phyloP scores from a whole-genome alignment of 2,329 filamentous ascomycete species.

The Aspergillus tubingensis region DNA sequence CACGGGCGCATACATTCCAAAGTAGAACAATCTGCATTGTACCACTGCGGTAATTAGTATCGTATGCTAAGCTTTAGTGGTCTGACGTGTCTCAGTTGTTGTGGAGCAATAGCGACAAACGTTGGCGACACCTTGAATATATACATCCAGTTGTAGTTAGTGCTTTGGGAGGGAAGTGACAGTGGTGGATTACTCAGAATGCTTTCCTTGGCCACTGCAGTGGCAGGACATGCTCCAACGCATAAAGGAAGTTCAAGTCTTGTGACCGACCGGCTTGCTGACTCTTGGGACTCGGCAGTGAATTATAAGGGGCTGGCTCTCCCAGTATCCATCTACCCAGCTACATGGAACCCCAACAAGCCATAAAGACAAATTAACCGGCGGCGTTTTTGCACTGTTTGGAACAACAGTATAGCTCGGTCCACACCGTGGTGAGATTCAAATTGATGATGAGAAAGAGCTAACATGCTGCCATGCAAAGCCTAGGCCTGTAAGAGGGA shows the following conservation, averaged over 20 bases:
- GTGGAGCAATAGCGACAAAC: not conserved
- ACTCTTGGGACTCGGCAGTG: not conserved
- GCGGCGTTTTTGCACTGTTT: too few relatives aligned
- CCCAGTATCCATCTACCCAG: not conserved
- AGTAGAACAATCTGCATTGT: not conserved
- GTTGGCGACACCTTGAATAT: too few relatives aligned
- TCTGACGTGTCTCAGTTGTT: not conserved
- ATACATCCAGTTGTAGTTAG: too few relatives aligned
- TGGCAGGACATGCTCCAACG: not conserved
- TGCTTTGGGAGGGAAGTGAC: not conserved
- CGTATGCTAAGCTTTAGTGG: not conserved
- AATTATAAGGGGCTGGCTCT: not conserved
- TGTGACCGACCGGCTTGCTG: not conserved
- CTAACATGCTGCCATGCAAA: too few relatives aligned
- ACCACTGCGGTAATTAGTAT: not conserved
- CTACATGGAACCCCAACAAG: too few relatives aligned
- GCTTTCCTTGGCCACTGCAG: not conserved
- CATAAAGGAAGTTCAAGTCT: not conserved
- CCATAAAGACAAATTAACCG: too few relatives aligned
- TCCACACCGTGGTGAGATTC: too few relatives aligned
- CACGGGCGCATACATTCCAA: too few relatives aligned
- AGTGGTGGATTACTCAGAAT: not conserved
- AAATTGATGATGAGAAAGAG: too few relatives aligned
- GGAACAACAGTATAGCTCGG: too few relatives aligned
- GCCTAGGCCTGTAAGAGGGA: too few relatives aligned